Evolutionary conservation across 2,329 filamentous ascomycete genomes (phyloP).

Genomic region (Fusarium temperatum): DNA sequence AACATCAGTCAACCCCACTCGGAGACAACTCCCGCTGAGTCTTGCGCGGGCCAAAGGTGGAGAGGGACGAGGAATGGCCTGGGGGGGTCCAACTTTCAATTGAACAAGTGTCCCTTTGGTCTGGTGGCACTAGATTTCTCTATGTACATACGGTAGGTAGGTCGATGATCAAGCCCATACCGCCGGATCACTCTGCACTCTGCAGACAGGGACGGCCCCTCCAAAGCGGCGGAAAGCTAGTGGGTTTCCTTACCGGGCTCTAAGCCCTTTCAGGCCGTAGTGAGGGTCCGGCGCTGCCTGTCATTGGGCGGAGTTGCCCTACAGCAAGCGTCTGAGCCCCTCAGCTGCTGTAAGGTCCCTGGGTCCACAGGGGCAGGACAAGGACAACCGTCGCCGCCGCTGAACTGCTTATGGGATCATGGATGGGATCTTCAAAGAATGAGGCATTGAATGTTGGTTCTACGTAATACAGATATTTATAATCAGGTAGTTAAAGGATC

Average conservation of each 20-base stretch:
- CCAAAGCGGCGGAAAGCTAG: constrained; percentile 22
- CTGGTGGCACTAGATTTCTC: constrained; percentile 25
- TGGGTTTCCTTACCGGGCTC: constrained; percentile 10
- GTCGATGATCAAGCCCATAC: constrained; percentile 26
- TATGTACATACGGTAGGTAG: background rate
- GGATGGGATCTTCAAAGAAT: background rate
- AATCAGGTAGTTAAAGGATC: background rate
- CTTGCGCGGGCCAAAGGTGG: constrained; percentile 13
- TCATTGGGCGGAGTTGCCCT: constrained; percentile 25
- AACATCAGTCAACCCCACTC: constrained; percentile 5
- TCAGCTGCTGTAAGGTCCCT: constrained; percentile 26
- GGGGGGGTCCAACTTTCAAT: constrained; percentile 43
- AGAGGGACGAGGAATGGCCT: constrained; percentile 9
- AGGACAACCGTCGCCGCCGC: background rate
- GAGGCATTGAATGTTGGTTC: background rate
- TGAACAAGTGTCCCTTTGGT: constrained; percentile 57
- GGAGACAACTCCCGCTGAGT: constrained; percentile 35
- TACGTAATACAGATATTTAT: background rate
- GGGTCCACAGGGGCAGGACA: constrained; percentile 6
- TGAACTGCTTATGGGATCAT: background rate
- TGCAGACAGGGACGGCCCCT: constrained; percentile 26
- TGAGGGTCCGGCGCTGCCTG: background rate
- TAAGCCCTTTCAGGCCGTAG: constrained; percentile 8
- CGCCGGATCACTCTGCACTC: constrained; percentile 16
- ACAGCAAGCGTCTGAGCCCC: constrained; percentile 31